Conservation (phyloP, 2,329 filamentous ascomycete genomes). For the Ophiocordyceps camponoti-floridani region DNA sequence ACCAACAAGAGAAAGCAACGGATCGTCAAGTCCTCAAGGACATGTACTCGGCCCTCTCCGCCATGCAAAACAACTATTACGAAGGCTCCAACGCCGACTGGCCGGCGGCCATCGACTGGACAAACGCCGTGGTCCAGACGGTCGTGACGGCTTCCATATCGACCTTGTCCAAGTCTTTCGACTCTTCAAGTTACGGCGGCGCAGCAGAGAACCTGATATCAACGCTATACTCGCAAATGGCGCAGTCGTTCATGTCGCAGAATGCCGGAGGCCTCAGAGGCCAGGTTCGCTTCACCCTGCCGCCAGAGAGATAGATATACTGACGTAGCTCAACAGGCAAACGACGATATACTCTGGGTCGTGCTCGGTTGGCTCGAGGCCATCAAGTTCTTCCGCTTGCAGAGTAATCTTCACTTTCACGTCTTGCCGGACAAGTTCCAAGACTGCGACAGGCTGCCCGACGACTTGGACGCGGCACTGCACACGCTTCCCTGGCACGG, state of each 20-base stretch:
- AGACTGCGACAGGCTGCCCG: slow-evolving; percentile 2
- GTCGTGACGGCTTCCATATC: slow-evolving; percentile 56
- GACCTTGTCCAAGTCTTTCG: slow-evolving; percentile 47
- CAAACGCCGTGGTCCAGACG: slow-evolving; percentile 67
- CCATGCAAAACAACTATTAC: slow-evolving; percentile 68
- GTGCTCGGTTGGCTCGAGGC: slow-evolving; percentile 80
- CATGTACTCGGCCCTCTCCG: slow-evolving; percentile 46
- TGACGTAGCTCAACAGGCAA: slow-evolving; percentile 37
- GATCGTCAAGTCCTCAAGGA: slow-evolving; percentile 20
- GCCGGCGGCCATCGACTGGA: slow-evolving; percentile 86
- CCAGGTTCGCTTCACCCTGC: slow-evolving; percentile 17
- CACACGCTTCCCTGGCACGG: slow-evolving; percentile 50
- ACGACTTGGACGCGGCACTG: slow-evolving; percentile 5
- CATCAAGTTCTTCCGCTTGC: slow-evolving; percentile 56
- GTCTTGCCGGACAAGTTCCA: slow-evolving; percentile 1
- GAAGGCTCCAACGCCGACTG: slow-evolving; percentile 62
- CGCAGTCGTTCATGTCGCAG: slow-evolving; percentile 74
- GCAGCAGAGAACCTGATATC: slow-evolving; percentile 64
- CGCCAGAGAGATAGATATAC: neutral
- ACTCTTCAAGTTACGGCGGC: slow-evolving; percentile 16
- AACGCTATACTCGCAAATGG: slow-evolving; percentile 59
- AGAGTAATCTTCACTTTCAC: slow-evolving; percentile 44
- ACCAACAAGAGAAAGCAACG: neutral
- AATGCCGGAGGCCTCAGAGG: slow-evolving; percentile 56
- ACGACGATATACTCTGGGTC: slow-evolving; percentile 92